Percentiles rank a stretch among this genome's conserved stretches.
These are phyloP conservation scores for Ettlia oleoabundans DNA, from an alignment of 139 green algal species.

Conservation along the genomic window DNA sequence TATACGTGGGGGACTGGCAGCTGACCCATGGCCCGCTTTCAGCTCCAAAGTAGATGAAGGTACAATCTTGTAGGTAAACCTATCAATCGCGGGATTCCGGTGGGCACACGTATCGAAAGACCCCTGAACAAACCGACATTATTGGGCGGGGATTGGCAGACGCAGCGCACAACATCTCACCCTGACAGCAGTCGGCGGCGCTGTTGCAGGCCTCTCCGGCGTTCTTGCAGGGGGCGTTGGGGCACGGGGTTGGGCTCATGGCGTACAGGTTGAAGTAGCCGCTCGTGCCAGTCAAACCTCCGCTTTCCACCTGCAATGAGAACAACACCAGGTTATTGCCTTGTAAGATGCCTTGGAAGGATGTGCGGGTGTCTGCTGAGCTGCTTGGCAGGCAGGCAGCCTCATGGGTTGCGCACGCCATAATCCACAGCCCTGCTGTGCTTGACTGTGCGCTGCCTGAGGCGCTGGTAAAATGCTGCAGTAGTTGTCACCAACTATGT, in stretches of 20 bases:
- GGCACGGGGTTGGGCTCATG: not conserved
- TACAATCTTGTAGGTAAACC: too few species aligned
- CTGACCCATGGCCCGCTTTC: not conserved
- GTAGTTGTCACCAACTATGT: not conserved
- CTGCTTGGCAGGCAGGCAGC: not conserved
- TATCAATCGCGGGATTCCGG: too few species aligned
- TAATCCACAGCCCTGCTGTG: too few species aligned
- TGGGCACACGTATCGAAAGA: too few species aligned
- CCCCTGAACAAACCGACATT: too few species aligned
- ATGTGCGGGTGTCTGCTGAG: not conserved
- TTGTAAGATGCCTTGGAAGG: too few species aligned
- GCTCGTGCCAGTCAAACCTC: not conserved
- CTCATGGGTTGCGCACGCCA: not conserved
- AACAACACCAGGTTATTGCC: too few species aligned
- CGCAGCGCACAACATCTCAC: not conserved
- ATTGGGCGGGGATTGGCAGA: not conserved
- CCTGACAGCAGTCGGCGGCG: not conserved
- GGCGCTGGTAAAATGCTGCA: too few species aligned
- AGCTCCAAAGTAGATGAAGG: not conserved
- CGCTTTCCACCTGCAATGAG: not conserved
- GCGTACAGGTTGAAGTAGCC: not conserved
- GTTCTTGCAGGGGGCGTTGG: slow-evolving; percentile 18
- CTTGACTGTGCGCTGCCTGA: too few species aligned
- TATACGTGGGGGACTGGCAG: not conserved
- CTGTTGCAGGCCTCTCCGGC: not conserved